Evolutionary conservation across 1,284 basidiomycete species (phyloP), one percentile per base, ranked within the genome.

Genomic region (Sphaerobolus stellatus): DNA sequence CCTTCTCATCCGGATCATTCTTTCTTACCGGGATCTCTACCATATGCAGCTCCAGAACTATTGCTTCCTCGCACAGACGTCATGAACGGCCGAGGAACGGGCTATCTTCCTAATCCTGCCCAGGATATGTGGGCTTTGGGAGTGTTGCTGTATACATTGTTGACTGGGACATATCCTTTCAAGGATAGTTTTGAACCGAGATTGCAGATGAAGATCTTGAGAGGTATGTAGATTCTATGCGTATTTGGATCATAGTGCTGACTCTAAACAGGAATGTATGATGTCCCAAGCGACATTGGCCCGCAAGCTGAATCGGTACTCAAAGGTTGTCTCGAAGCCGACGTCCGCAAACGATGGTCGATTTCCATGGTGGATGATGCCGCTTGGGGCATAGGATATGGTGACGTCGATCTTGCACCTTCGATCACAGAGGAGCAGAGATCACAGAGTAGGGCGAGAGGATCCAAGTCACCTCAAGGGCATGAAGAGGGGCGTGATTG

Each of bases 61-160:
- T 71, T 90, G 0, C 68, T 75, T 43, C 72, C 80, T 25, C 76
- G 57, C 59, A 71, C 41, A 45, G 59, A 48, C 36, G 60, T 2
- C 61, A 34, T 31, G 18, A 57, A 56, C n/a, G 58, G 24, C 20
- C 28, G 50, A 40, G 33, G 30, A 14, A 29, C 22, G 7, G 29
- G 44, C 9, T 43, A 40, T 2, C 40, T n/a, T 56, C 70, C 79
- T 5, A 68, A 82, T 62, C 83, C 87, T n/a, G 82, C 88, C 0
- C 90, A 93, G 66, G 94, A 98, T 62, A 86, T 97, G 30, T 98
- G 94, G 94, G 94, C 94, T 0, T 72, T 96, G 2, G 94, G 94
- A 0, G 86, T 94, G 50, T 80, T 96, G 62, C 80, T 97, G 0
- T 92, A 93, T 64, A 84, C 88, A 4, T 76, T 97, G 3, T 76